Evolutionary conservation across 768 basidiomycete species (phyloP), one percentile per base, ranked within the genome.

Genomic region (Flagelloscypha sp.): DNA sequence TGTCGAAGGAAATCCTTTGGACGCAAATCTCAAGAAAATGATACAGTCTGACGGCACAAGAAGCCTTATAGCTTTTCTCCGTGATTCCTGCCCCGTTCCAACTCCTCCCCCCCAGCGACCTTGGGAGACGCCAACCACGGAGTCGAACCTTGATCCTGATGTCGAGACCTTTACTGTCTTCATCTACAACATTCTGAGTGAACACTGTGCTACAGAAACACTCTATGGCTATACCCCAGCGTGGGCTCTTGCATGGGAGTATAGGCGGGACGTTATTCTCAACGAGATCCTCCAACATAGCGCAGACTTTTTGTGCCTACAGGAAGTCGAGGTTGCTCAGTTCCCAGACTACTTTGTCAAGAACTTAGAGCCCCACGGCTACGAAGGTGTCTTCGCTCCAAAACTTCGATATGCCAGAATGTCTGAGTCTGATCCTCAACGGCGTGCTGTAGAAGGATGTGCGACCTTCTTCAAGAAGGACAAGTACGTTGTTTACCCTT

Each of bases 201-300:
- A 94, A 53, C 75, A 77, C 53, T 84, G 75, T 48, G 95, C 95
- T 10, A 92, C 93, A 20, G 76, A 83, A 47, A 68, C 76, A 45
- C 58, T 93, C 55, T 99, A 98, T 55, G 90, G 89, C 1, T 99
- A 99, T 58, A 98, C 95, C 0, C 95, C 95, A 1, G 70, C 79
- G 1, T 98, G 95, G 94, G 95, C 95, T 0, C 66, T 99, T 24
- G 66, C 75, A n/a, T 99, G 95, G 95, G 76, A 83, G 29, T 97
- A 92, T 53, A 76, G 95, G 41, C 90, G 86, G 58, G 84, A 87
- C 35, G 63, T 84, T 39, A 89, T 99, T 44, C 53, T 95, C 46
- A 72, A 78, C 23, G 93, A 99, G 61, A 66, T 97, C 32, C 68
- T 80, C 56, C 72, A 74, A 46, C 78, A 84, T 44, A 72, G 84